Conservation (phyloP, 1,284 basidiomycete genomes). For the Phenoliferia sp. region DNA sequence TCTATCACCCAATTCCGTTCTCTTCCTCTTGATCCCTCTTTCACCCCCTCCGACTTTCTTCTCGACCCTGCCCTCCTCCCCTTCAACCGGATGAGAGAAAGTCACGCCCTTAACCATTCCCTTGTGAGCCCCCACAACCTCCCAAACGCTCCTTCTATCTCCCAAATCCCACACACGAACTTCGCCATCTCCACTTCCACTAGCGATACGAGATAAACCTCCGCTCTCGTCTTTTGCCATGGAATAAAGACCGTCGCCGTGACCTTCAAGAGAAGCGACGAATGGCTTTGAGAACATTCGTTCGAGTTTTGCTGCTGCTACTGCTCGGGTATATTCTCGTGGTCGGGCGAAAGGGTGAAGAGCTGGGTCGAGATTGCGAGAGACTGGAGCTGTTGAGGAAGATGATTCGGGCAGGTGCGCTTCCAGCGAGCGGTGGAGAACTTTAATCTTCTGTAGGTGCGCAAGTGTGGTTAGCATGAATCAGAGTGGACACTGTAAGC, state of each 20-base stretch:
- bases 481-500: no score
- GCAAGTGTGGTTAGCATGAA: no score
- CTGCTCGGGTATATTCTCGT: constrained; percentile 85
- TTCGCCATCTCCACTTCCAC: constrained; percentile 94
- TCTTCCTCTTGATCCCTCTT: constrained; percentile 24
- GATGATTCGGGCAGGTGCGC: constrained; percentile 56
- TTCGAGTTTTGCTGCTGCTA: constrained; percentile 95
- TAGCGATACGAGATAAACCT: constrained; percentile 70
- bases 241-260: constrained; percentile 91
- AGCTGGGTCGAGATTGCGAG: constrained; percentile 86
- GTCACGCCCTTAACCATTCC: constrained; percentile 86
- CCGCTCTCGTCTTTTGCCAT: constrained; percentile 70
- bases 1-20: constrained; percentile 18
- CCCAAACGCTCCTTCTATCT: constrained; percentile 60
- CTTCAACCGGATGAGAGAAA: constrained; percentile 49
- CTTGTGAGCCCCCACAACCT: constrained; percentile 76
- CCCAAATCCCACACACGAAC: constrained; percentile 85
- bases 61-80: constrained; percentile 28
- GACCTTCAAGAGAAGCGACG: constrained; percentile 82
- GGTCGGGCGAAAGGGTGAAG: constrained; percentile 91
- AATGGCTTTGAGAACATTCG: constrained; percentile 97
- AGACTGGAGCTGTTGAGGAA: constrained; percentile 79
- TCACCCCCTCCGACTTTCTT: constrained; percentile 35
- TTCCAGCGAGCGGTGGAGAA: constrained; percentile 76
- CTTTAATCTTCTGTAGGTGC: constrained; percentile 90